phyloP scores from a whole-genome alignment of 345 rosid genomes.

The Rhizophora mangle region DNA sequence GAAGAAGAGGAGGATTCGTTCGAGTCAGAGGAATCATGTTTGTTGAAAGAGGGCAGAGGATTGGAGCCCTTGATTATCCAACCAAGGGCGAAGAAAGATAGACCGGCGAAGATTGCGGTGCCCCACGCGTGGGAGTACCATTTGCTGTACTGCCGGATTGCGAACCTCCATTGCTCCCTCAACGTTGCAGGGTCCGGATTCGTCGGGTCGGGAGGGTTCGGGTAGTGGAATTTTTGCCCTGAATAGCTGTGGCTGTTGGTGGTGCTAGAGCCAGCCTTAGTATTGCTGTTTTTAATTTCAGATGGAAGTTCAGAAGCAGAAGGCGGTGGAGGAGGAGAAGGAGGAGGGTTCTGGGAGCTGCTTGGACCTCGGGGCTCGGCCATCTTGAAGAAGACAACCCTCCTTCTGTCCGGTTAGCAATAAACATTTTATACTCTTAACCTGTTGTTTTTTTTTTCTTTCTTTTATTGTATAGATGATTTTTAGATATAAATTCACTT shows the following conservation, averaged over 20 bases:
- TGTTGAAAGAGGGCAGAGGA: constrained; percentile 69
- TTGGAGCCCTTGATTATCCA: constrained; percentile 85
- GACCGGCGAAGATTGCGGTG: constrained; percentile 77
- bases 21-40: constrained; percentile 9
- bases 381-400: not conserved
- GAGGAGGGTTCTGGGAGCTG: not conserved
- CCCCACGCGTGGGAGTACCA: constrained; percentile 97
- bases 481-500: no score
- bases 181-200: constrained; percentile 74
- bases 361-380: not conserved
- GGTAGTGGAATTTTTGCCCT: constrained; percentile 42
- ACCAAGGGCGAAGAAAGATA: constrained; percentile 77
- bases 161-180: constrained; percentile 86
- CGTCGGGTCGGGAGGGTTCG: constrained; percentile 57
- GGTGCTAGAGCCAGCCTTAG: not conserved
- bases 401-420: no score
- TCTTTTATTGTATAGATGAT: no score
- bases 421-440: no score
- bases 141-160: constrained; percentile 63
- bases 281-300: not conserved
- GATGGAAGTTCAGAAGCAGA: constrained; percentile 1
- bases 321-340: not conserved
- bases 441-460: no score
- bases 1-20: not conserved
- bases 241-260: constrained; percentile 23